These are phyloP conservation scores for Alternaria sp. DNA, from an alignment of 2,329 filamentous ascomycete species.

Conservation along the genomic window DNA sequence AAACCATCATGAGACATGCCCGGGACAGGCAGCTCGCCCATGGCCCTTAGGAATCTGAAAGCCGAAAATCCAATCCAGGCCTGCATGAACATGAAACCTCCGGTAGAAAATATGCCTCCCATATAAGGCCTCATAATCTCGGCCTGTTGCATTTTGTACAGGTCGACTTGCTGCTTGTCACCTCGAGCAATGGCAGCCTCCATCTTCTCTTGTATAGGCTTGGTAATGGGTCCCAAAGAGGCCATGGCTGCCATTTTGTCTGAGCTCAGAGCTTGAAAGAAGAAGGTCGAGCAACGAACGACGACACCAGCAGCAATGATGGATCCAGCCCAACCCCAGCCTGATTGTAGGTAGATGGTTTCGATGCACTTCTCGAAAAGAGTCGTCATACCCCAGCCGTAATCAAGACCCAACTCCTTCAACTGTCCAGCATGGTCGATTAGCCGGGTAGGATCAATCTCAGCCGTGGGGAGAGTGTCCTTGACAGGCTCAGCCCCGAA, in stretches of 20 bases:
- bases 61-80: conserved; percentile 79
- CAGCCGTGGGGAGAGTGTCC: conserved; percentile 23
- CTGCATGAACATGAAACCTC: conserved; percentile 67
- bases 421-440: conserved; percentile 84
- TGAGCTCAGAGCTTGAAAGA: conserved; percentile 67
- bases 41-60: conserved; percentile 78
- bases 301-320: conserved; percentile 71
- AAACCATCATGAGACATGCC: conserved; percentile 74
- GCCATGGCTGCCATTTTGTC: conserved; percentile 70
- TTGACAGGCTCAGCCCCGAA: conserved; percentile 28
- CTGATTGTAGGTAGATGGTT: conserved; percentile 78
- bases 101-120: conserved; percentile 44
- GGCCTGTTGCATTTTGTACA: conserved; percentile 59
- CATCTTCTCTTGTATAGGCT: conserved; percentile 66
- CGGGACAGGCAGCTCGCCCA: conserved; percentile 81
- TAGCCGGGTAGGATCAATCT: conserved; percentile 61
- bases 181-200: conserved; percentile 53
- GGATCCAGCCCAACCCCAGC: conserved; percentile 82
- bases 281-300: conserved; percentile 70
- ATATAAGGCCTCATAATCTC: conserved; percentile 57
- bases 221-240: conserved; percentile 65
- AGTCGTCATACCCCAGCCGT: conserved; percentile 80
- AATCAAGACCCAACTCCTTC: conserved; percentile 83
- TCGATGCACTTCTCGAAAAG: conserved; percentile 80
- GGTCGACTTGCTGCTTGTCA: conserved; percentile 54